Evolutionary conservation across 768 basidiomycete genomes (phyloP).

Genomic region (Paxillus involutus): DNA sequence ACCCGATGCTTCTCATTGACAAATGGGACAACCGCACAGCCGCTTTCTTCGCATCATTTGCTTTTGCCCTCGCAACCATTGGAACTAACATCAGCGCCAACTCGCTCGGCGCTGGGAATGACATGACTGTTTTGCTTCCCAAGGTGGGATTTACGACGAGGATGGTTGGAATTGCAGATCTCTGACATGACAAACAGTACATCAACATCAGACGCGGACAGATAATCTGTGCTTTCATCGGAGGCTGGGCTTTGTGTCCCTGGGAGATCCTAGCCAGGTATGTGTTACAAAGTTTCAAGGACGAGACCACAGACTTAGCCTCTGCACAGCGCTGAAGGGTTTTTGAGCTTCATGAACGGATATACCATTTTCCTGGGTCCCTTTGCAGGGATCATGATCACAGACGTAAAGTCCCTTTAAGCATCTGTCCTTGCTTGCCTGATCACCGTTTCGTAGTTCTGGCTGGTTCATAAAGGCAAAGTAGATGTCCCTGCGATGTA

Average conservation of each 20-base stretch:
- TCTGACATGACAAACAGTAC: conserved; percentile 20
- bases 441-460: conserved; percentile 49
- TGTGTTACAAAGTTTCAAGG: neutral
- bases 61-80: conserved; percentile 70
- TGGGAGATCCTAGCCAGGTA: conserved; percentile 74
- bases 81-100: conserved; percentile 81
- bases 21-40: conserved; percentile 85
- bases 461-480: conserved; percentile 68
- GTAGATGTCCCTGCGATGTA: conserved; percentile 88
- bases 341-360: conserved; percentile 78
- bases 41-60: conserved; percentile 78
- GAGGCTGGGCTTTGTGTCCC: conserved; percentile 81
- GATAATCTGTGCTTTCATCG: conserved; percentile 27
- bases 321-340: conserved; percentile 50
- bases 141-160: conserved; percentile 17
- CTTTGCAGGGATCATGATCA: conserved; percentile 74
- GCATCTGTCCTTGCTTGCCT: neutral
- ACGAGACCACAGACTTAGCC: neutral
- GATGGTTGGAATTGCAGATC: neutral
- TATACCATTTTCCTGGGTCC: conserved; percentile 88
- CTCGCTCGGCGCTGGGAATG: conserved; percentile 73
- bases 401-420: conserved; percentile 42
- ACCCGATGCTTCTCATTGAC: conserved; percentile 74
- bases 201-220: conserved; percentile 31
- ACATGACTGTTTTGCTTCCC: conserved; percentile 77